Evolutionary conservation across 345 rosid genomes (phyloP), one percentile per base, ranked within the genome.

Genomic region (Rubroshorea leprosula): DNA sequence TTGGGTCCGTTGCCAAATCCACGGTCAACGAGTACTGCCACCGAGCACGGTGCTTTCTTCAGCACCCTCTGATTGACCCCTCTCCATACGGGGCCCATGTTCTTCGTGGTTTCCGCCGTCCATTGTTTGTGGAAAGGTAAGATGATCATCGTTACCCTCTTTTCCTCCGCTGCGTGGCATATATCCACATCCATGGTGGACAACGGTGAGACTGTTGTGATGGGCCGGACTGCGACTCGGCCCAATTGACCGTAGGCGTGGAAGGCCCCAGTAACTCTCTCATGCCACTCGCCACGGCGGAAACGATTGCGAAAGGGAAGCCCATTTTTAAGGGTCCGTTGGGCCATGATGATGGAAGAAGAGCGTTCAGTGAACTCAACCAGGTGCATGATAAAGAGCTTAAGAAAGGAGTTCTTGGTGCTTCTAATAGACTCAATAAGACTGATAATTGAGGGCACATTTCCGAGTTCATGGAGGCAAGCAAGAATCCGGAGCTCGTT

Each of bases 291-390:
- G 3, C 90, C 85, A 8, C 75, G 66, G 13, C 84, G 75, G 21
- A 70, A 50, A 27, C 81, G 80, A 48, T 78, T 80, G 38, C 85
- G 66, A 72, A 85, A 83, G 3, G 96, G 97, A 46, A 87, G 53
- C 9, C 97, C 95, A 31, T 90, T 83, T 53, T 62, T 76, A 0
- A 87, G 70, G 31, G 77, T 82, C 50, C 82, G 68, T 57, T 80
- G 96, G 49, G 76, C 84, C 93, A 78, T 81, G 52, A 85, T 68
- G 57, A 90, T 87, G 2, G 97, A 83, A 2, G 96, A 85, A 25
- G 89, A 66, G 1, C 96, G 85, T 56, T 87, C 94, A 0, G 94
- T 87, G 67, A 90, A 83, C 70, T 85, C 86, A 18, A 90, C 79
- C 0, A 90, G 81, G 78, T 82, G 97, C 87, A 85, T 81, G 19